Conservation (phyloP, 2,329 filamentous ascomycete genomes). For the Atkinsonella texensis region DNA sequence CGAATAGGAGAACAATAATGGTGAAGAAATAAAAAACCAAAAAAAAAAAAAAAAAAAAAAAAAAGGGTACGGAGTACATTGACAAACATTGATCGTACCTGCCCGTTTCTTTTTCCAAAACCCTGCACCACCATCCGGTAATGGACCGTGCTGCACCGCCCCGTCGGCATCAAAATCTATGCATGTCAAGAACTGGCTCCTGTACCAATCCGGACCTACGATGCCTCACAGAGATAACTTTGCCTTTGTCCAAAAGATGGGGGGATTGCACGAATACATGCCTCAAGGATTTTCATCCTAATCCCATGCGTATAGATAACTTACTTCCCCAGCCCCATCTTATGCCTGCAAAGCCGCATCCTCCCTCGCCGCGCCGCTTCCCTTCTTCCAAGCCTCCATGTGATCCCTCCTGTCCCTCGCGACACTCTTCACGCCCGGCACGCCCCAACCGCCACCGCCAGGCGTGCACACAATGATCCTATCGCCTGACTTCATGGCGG, state of each 20-base stretch:
- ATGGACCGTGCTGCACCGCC: neutral
- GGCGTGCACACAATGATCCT: slow-evolving; percentile 68
- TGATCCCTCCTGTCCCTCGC: slow-evolving; percentile 41
- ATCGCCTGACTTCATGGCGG: slow-evolving; percentile 63
- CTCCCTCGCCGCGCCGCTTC: slow-evolving; percentile 44
- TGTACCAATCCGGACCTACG: too few species aligned
- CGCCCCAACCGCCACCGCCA: slow-evolving; percentile 68
- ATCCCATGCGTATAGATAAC: too few species aligned
- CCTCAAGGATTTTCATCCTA: too few species aligned
- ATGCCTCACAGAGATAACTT: too few species aligned
- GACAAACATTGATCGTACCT: neutral
- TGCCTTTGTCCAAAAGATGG: too few species aligned
- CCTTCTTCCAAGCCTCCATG: slow-evolving; percentile 40
- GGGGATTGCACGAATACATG: too few species aligned
- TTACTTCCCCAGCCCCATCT: neutral
- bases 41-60: too few species aligned
- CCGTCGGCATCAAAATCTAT: neutral
- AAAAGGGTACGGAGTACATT: neutral
- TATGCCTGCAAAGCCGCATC: slow-evolving; percentile 46
- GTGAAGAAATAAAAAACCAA: too few species aligned
- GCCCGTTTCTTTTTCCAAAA: neutral
- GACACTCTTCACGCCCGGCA: slow-evolving; percentile 43
- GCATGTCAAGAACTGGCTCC: neutral
- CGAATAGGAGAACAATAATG: too few species aligned
- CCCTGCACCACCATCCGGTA: neutral